Evolutionary conservation across 257 asterid genomes (phyloP).

Genomic region (Perilla frutescens): DNA sequence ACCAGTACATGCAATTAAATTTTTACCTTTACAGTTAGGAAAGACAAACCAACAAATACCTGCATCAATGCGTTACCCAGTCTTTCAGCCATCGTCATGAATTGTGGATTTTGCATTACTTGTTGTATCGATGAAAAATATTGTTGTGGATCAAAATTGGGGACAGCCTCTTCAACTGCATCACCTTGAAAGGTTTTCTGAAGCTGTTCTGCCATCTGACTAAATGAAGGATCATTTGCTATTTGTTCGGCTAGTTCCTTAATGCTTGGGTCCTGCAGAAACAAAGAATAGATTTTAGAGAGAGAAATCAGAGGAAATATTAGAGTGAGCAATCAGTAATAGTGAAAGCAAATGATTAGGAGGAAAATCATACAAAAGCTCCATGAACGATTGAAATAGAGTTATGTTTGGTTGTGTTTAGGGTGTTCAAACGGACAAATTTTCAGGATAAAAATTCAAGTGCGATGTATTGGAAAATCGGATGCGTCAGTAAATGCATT

Average conservation of each 20-base stretch:
- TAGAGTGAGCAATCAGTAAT: not conserved
- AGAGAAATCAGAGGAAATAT: not conserved
- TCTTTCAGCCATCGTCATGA: constrained; percentile 94
- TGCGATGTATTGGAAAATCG: not conserved
- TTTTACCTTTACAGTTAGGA: constrained; percentile 9
- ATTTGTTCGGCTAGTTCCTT: constrained; percentile 95
- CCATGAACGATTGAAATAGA: not conserved
- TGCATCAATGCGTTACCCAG: constrained; percentile 91
- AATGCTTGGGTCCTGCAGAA: constrained; percentile 86
- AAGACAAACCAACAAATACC: constrained; percentile 49
- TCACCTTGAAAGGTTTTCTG: constrained; percentile 91
- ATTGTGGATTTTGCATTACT: constrained; percentile 99
- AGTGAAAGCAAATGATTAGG: not conserved
- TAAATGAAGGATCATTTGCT: constrained; percentile 89
- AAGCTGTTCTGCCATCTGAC: constrained; percentile 98
- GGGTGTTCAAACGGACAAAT: not conserved
- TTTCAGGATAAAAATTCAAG: not conserved
- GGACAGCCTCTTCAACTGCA: constrained; percentile 68
- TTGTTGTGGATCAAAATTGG: constrained; percentile 87
- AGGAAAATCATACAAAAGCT: constrained; percentile 1
- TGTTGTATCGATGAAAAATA: constrained; percentile 92
- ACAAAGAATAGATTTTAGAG: constrained; percentile 12
- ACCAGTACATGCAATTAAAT: not conserved
- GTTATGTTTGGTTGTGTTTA: not conserved
- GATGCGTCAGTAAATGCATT: not conserved